Evolutionary conservation across 345 rosid species (phyloP).

Genomic region (Eucalyptus tenuipes): DNA sequence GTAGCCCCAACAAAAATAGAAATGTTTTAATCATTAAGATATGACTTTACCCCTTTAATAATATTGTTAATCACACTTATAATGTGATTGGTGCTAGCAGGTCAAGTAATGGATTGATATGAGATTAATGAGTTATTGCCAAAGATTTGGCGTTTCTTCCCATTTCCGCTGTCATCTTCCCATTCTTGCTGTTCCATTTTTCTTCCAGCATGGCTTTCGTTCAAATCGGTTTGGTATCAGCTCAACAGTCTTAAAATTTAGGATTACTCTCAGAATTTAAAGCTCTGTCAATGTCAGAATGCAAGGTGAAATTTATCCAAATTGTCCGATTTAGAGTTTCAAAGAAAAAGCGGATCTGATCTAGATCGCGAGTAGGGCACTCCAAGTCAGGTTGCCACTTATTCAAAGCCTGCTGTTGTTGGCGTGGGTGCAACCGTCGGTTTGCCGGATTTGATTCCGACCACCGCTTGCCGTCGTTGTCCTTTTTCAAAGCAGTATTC

Average conservation of each 20-base stretch:
- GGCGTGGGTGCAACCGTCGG: too few relatives aligned
- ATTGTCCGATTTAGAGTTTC: too few relatives aligned
- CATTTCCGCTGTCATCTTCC: not conserved
- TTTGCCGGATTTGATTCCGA: too few relatives aligned
- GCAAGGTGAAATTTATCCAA: too few relatives aligned
- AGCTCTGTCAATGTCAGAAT: accelerated
- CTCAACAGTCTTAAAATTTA: too few relatives aligned
- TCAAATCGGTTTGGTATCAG: too few relatives aligned
- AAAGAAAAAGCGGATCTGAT: too few relatives aligned
- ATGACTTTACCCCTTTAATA: not conserved
- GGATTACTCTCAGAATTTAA: too few relatives aligned
- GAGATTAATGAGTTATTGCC: not conserved
- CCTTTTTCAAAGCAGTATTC: not conserved
- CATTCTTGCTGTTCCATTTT: not conserved
- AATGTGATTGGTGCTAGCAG: too few relatives aligned
- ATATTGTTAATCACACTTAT: too few relatives aligned
- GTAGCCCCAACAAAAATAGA: not conserved
- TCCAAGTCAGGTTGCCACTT: too few relatives aligned
- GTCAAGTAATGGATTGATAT: not conserved
- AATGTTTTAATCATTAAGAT: not conserved
- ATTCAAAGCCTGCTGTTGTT: accelerated
- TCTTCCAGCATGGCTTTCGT: not conserved
- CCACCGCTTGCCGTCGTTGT: too few relatives aligned
- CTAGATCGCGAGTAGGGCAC: accelerated
- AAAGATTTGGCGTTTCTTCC: not conserved